Conservation (phyloP, 768 basidiomycete genomes). For the Favolaschia claudopus region DNA sequence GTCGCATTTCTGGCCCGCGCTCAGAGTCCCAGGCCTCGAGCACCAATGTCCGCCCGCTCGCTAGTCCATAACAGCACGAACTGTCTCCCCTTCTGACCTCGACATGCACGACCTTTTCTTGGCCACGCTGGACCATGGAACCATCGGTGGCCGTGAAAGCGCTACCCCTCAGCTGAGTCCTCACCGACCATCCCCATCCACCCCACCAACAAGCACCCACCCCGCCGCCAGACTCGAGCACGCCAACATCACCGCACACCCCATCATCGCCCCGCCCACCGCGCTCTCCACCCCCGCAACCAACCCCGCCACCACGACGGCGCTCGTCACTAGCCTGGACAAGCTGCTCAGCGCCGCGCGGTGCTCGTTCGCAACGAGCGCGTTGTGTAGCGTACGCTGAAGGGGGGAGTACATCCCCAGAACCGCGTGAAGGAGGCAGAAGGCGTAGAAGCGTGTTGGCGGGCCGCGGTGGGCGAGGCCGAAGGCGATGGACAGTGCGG, state of each 20-base stretch:
- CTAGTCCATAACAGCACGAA: too few relatives aligned
- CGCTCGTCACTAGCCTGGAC: conserved; percentile 77
- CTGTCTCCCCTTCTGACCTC: too few relatives aligned
- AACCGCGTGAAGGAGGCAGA: conserved; percentile 78
- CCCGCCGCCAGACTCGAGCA: conserved; percentile 57
- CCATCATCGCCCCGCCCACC: conserved; percentile 58
- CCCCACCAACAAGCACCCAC: conserved; percentile 40
- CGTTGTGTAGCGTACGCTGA: conserved; percentile 75
- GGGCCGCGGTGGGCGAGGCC: conserved; percentile 55
- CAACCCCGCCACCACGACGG: conserved; percentile 75
- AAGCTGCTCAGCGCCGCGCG: conserved; percentile 74
- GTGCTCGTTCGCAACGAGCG: conserved; percentile 73
- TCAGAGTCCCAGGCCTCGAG: too few relatives aligned
- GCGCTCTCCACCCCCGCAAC: conserved; percentile 74
- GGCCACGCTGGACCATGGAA: too few relatives aligned
- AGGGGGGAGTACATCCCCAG: conserved; percentile 85
- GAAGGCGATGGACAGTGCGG: conserved; percentile 61
- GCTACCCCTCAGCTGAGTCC: too few relatives aligned
- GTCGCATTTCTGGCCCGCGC: too few relatives aligned
- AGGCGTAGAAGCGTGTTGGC: conserved; percentile 70
- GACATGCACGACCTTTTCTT: too few relatives aligned
- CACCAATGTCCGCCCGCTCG: too few relatives aligned
- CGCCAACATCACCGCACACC: conserved; percentile 53
- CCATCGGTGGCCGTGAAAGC: too few relatives aligned
- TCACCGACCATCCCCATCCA: too few relatives aligned